Percentiles rank a stretch among this genome's conserved stretches.
Conservation (phyloP, 169 alveolate genomes). For the Perkinsus olseni region DNA sequence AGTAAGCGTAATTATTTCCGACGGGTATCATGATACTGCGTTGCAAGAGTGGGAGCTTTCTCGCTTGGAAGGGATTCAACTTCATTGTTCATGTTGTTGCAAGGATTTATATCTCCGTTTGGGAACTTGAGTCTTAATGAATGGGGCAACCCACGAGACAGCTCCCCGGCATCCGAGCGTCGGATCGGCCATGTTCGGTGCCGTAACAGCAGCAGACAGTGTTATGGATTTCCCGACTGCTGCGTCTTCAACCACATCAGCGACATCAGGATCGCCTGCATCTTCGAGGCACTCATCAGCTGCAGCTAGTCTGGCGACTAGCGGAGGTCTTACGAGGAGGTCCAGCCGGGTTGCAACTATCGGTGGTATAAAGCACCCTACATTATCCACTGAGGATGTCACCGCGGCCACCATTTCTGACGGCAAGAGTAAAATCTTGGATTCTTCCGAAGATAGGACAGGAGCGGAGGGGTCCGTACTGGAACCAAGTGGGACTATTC, state of each 20-base stretch:
- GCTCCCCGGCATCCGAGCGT: not conserved
- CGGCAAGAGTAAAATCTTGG: not conserved
- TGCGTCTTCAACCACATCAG: not conserved
- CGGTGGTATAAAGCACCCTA: not conserved
- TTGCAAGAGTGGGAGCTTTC: too few species aligned
- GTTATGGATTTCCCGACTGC: not conserved
- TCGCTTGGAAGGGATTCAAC: too few species aligned
- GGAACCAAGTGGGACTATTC: not conserved
- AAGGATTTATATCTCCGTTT: not conserved
- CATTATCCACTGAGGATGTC: not conserved
- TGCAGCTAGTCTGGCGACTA: not conserved
- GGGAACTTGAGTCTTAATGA: not conserved
- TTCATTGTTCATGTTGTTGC: not conserved
- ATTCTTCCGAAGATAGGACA: not conserved
- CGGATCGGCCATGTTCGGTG: not conserved
- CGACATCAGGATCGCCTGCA: not conserved
- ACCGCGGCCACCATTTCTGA: not conserved
- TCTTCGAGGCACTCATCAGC: not conserved
- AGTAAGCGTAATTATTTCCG: too few species aligned
- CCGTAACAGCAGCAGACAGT: not conserved
- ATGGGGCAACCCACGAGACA: not conserved
- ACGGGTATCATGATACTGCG: too few species aligned
- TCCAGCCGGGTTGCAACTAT: not conserved
- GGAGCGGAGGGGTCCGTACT: not conserved
- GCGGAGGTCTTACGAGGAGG: not conserved